A percentile compares a stretch with the other conserved stretches of the same genome.
Evolutionary conservation across 257 asterid species (phyloP).

Genomic region (Prunella vulgaris): DNA sequence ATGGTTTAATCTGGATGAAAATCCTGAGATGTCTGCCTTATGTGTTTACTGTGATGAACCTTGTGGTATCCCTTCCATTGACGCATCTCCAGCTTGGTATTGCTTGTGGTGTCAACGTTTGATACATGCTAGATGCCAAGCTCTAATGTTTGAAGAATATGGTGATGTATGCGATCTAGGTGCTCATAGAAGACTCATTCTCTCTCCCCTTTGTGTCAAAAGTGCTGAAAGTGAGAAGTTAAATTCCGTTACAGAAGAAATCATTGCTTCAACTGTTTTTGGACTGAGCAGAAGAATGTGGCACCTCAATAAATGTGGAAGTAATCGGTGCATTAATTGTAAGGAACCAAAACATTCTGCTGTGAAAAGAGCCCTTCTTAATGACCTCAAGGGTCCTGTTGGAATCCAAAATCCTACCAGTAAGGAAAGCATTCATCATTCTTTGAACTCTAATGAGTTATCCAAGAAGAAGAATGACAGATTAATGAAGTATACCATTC

Average conservation of each 20-base stretch:
- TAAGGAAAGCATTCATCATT: constrained; percentile 30
- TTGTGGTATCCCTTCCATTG: constrained; percentile 71
- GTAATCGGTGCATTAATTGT: constrained; percentile 33
- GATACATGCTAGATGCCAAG: constrained; percentile 76
- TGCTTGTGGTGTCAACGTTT: constrained; percentile 86
- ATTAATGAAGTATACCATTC: constrained; percentile 49
- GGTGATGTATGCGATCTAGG: constrained; percentile 81
- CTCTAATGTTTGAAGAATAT: constrained; percentile 67
- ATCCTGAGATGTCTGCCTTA: constrained; percentile 75
- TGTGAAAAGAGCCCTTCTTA: constrained; percentile 43
- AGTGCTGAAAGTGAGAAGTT: constrained; percentile 46
- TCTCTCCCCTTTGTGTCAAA: constrained; percentile 77
- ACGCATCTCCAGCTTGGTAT: constrained; percentile 81
- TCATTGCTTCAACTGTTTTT: constrained; percentile 40
- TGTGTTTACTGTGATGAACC: constrained; percentile 83
- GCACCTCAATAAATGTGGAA: constrained; percentile 53
- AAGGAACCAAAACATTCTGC: constrained; percentile 41
- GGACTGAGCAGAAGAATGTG: constrained; percentile 56
- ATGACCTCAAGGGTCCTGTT: constrained; percentile 47
- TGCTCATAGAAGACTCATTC: constrained; percentile 66
- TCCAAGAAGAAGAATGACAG: constrained; percentile 37
- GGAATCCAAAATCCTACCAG: constrained; percentile 35
- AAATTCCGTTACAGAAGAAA: constrained; percentile 49
- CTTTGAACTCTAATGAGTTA: constrained; percentile 27
- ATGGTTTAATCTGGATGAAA: constrained; percentile 71